Evolutionary conservation across 495 filamentous ascomycete species (phyloP).

Genomic region (Penicillium maclennaniae): DNA sequence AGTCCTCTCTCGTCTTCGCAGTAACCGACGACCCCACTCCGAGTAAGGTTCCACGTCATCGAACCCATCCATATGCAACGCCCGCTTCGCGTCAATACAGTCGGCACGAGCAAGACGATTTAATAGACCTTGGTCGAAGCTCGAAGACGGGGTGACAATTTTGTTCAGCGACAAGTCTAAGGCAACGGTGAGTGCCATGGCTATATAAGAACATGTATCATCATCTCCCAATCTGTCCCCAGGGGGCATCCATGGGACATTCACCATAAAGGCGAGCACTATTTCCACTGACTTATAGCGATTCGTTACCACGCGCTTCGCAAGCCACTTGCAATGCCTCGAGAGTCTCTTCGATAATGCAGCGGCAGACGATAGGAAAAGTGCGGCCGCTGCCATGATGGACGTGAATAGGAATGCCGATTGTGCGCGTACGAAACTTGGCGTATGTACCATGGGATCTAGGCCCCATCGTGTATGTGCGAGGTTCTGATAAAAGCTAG

Average conservation of each 20-base stretch:
- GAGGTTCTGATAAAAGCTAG: conserved; percentile 64
- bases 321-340: conserved; percentile 60
- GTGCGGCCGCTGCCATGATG: conserved; percentile 58
- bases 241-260: conserved; percentile 72
- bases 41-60: conserved; percentile 57
- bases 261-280: conserved; percentile 71
- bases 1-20: conserved; percentile 62
- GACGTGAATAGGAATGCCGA: conserved; percentile 71
- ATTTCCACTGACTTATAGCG: conserved; percentile 67
- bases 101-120: conserved; percentile 55
- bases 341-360: conserved; percentile 61
- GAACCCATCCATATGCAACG: conserved; percentile 64
- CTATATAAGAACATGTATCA: conserved; percentile 67
- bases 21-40: conserved; percentile 53
- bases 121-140: conserved; percentile 45
- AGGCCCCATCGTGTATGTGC: conserved; percentile 73
- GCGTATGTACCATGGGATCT: conserved; percentile 60
- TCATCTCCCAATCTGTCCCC: conserved; percentile 65
- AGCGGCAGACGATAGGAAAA: conserved; percentile 59
- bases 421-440: conserved; percentile 58
- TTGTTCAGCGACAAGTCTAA: conserved; percentile 68
- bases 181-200: conserved; percentile 64
- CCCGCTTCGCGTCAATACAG: conserved; percentile 61
- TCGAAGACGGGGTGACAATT: conserved; percentile 53
- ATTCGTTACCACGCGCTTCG: conserved; percentile 53